Percentiles rank a stretch among this genome's conserved stretches.
Conservation (phyloP, 2,329 filamentous ascomycete genomes). For the Fusarium sp. region DNA sequence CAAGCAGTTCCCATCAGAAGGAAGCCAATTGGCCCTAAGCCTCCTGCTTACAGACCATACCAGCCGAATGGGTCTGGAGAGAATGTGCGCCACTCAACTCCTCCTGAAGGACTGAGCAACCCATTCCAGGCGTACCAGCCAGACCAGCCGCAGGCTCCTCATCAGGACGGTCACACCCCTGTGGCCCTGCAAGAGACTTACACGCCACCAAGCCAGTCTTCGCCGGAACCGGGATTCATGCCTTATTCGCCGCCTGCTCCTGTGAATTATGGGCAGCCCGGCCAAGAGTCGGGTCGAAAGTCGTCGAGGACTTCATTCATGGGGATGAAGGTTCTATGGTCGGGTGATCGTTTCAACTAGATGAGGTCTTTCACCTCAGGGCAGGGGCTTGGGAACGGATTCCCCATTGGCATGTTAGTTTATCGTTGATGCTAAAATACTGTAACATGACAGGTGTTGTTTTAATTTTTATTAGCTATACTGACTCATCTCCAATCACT, state of each 20-base stretch:
- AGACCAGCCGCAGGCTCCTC: constrained; percentile 2
- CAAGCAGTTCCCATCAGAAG: constrained; percentile 23
- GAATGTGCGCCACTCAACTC: constrained; percentile 8
- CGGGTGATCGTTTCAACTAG: constrained; percentile 20
- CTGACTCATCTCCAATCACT: too few relatives aligned
- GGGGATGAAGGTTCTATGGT: constrained; percentile 38
- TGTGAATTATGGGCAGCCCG: neutral
- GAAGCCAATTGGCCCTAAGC: constrained; percentile 19
- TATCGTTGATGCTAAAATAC: too few relatives aligned
- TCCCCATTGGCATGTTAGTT: too few relatives aligned
- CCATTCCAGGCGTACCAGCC: constrained; percentile 29
- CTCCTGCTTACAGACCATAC: constrained; percentile 25
- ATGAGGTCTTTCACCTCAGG: too few relatives aligned
- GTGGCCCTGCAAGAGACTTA: neutral
- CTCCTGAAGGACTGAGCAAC: constrained; percentile 7
- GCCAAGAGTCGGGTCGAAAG: constrained; percentile 6
- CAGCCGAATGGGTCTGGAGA: constrained; percentile 4
- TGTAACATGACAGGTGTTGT: too few relatives aligned
- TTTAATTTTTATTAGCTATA: too few relatives aligned
- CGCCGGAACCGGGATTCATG: constrained; percentile 11
- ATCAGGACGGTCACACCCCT: neutral
- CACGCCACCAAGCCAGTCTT: neutral
- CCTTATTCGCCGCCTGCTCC: constrained; percentile 1
- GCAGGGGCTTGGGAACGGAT: neutral
- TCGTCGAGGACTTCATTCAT: constrained; percentile 29